These are phyloP conservation scores for Fraxinus sp. DNA, from an alignment of 305 asterid species.

Conservation along the genomic window DNA sequence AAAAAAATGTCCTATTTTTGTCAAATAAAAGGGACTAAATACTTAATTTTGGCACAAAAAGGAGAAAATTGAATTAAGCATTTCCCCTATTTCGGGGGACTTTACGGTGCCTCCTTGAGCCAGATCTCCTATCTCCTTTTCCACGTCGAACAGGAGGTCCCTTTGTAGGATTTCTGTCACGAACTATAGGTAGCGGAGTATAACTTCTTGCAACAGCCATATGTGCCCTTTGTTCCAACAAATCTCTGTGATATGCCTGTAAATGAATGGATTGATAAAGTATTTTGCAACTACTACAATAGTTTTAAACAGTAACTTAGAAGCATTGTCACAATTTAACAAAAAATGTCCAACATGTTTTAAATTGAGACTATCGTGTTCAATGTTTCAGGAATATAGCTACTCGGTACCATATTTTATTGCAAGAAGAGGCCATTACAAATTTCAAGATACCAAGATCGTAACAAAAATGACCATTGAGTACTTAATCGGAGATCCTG, in stretches of 20 bases:
- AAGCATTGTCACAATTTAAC: not conserved
- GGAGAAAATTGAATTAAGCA: constrained; percentile 35
- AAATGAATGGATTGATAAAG: constrained; percentile 15
- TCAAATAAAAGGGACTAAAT: constrained; percentile 18
- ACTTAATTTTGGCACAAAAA: constrained; percentile 34
- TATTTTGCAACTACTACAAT: not conserved
- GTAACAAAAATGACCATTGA: not conserved
- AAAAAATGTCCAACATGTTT: not conserved
- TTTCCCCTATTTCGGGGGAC: constrained; percentile 42
- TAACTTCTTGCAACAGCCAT: constrained; percentile 36
- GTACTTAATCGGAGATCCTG: not conserved
- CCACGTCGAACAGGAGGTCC: constrained; percentile 39
- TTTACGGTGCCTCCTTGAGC: constrained; percentile 61
- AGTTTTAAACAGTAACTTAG: not conserved
- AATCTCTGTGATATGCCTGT: constrained; percentile 86
- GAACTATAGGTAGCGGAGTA: constrained; percentile 35
- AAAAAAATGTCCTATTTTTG: constrained; percentile 26
- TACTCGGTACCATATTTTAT: not conserved
- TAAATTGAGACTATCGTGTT: not conserved
- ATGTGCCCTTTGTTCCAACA: constrained; percentile 62
- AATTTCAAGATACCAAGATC: not conserved
- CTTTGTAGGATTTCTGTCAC: constrained; percentile 34
- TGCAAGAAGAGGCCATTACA: not conserved
- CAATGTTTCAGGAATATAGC: not conserved
- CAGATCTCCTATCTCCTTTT: constrained; percentile 54